Base-by-base conservation (phyloP, 768 basidiomycete species). In the Hirschioporus abietinus region DNA sequence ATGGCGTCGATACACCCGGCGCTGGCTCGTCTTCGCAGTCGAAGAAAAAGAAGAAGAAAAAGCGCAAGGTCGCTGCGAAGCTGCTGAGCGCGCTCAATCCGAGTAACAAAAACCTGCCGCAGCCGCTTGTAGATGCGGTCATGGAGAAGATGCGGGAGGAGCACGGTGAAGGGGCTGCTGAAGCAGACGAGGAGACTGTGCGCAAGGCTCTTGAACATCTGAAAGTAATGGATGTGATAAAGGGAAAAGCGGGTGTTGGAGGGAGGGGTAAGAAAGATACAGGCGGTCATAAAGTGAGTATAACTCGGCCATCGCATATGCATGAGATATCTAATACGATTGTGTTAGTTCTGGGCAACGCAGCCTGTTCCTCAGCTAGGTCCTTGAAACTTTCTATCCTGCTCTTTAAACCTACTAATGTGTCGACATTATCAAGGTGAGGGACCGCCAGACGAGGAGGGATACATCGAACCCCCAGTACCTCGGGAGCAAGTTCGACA, bases 351-450 rank as follows among this genome's bases (percentile, higher is more conserved):
- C 78, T 99, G 97, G 97, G 87, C 82, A 35, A 99, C 96, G 7
- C 97, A 99, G 76, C 97, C 97, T 2, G 97, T 99, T 7, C 92
- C 94, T n/a, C 93, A 95, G 73, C 77, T 87, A 65, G 91, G 92
- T 88, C 72, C 71, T 76, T 65, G 18, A 23, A 35, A 30, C 30
- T 8, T 3, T 30, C 8, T 15, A 8, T 30, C 30, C 30, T 30
- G 30, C 30, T 3, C 27, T 23, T 26, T 4, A 18, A 64, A 35
- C 15, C 12, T 10, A 42, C 27, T 25, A 7, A n/a, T 20, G 58
- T 35, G n/a, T 58, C 61, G 4, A 30, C 8, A 30, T 8, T 8
- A 30, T 69, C 24, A 65, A 93, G 88, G 87, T 26, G 88, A 91
- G 71, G 86, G 80, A 15, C 80, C 83, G 35, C 85, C 89, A 1